Evolutionary conservation across 495 filamentous ascomycete species (phyloP).

Genomic region (Usnea hakonensis): DNA sequence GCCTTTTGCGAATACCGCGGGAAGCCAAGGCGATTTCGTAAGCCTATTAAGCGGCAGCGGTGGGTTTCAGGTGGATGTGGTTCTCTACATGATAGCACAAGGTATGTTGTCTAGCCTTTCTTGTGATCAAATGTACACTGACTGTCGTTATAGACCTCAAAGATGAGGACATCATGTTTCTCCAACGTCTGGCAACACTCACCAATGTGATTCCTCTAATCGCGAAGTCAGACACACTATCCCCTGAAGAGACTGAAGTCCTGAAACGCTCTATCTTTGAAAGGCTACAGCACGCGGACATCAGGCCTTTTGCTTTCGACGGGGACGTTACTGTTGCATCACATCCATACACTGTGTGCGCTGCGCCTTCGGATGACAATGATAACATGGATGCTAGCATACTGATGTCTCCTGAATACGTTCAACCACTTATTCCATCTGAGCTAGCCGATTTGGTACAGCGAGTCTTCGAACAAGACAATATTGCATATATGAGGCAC

Average conservation of each 20-base stretch:
- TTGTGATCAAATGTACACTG: conserved; percentile 13
- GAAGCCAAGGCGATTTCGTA: conserved; percentile 67
- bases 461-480: conserved; percentile 70
- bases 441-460: conserved; percentile 66
- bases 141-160: conserved; percentile 50
- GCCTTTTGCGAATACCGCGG: conserved; percentile 48
- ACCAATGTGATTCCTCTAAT: conserved; percentile 86
- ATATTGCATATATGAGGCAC: conserved; percentile 79
- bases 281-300: conserved; percentile 51
- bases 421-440: conserved; percentile 71
- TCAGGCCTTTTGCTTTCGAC: conserved; percentile 65
- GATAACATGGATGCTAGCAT: conserved; percentile 93
- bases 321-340: conserved; percentile 23
- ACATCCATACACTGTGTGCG: conserved; percentile 73
- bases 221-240: conserved; percentile 65
- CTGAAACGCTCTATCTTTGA: conserved; percentile 54
- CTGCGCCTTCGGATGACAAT: conserved; percentile 62
- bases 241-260: conserved; percentile 46
- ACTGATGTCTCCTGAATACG: conserved; percentile 89
- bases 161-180: conserved; percentile 65
- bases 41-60: conserved; percentile 77
- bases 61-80: conserved; percentile 79
- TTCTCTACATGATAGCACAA: conserved; percentile 70
- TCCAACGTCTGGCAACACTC: conserved; percentile 62
- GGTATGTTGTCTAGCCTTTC: conserved; percentile 38